Percentiles rank a stretch among this genome's conserved stretches.
phyloP scores from a whole-genome alignment of 306 rosid genomes.

The Begonia masoniana region DNA sequence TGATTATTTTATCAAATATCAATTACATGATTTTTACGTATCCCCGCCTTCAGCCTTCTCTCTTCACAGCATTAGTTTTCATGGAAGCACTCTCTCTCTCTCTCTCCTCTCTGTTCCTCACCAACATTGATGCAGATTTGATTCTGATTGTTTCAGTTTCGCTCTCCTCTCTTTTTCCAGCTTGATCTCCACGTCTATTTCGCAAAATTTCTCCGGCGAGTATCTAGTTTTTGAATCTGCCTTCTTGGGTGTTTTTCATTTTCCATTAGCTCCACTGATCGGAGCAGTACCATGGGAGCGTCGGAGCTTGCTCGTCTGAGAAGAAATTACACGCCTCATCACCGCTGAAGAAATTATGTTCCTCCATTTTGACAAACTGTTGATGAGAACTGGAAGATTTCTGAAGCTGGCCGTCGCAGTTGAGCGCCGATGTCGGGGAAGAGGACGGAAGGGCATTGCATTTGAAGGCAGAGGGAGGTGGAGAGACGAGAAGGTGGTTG shows the following conservation, averaged over 20 bases:
- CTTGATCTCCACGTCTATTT: not conserved
- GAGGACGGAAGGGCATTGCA: constrained; percentile 20
- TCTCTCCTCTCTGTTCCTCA: not conserved
- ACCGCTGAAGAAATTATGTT: constrained; percentile 73
- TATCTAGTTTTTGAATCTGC: no score
- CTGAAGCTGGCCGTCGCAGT: constrained; percentile 44
- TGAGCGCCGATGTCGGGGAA: constrained; percentile 14
- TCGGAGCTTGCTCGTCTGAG: constrained; percentile 84
- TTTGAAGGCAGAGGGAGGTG: constrained; percentile 23
- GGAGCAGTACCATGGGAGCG: constrained; percentile 53
- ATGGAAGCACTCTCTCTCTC: not conserved
- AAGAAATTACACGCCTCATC: constrained; percentile 83
- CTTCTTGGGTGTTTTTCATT: no score
- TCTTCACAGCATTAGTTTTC: no score
- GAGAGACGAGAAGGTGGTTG: constrained; percentile 24
- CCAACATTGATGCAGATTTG: no score
- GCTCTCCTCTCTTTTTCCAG: not conserved
- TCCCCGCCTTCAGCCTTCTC: no score
- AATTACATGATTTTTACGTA: no score
- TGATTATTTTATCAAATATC: no score
- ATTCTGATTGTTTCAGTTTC: not conserved
- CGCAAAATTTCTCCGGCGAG: not conserved
- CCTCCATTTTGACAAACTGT: constrained; percentile 67
- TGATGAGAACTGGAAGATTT: constrained; percentile 35
- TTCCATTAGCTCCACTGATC: constrained; percentile 14